Evolutionary conservation across 2,329 filamentous ascomycete genomes (phyloP), one percentile per base, ranked within the genome.

Genomic region (Penicillium digitatum): DNA sequence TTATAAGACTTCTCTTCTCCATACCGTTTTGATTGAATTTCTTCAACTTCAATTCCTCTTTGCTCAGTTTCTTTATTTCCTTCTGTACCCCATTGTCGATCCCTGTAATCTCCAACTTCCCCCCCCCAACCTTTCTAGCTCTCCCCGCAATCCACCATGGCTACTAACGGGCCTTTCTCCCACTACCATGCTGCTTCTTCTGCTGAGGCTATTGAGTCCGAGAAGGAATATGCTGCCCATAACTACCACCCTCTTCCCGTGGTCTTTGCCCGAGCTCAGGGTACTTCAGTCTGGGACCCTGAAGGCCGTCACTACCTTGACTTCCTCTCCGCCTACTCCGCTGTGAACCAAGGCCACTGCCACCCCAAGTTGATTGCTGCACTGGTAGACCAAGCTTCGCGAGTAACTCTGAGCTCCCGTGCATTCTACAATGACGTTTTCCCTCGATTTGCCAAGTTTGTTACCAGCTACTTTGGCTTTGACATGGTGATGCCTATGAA

Each of bases 381-480:
- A 14, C 80, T 99, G 58, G 86, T 85, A 35, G 90, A 96, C 63
- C 94, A 99, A 78, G 94, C 94, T 45, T 84, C 87, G 62, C 87
- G 91, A 37, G 79, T 97, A 69, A 96, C 93, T 0, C 84, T 97
- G 63, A 96, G 90, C 76, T 96, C 91, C 58, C 86, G 93, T 58
- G 94, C 94, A 48, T 99, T 97, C 79, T 87, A 97, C 82, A 99
- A 97, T 73, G 93, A 97, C 79, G 94, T 97, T 60, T 97, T 97
- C 78, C 93, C 93, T 55, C 86, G 88, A 62, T 97, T 95, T 81
- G 93, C 93, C 7, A 87, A 96, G 76, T 96, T 94, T 77, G 87
- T 96, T 61, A 92, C 89, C 65, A 77, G 84, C 63, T 87, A 89
- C 71, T 96, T 96, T 73, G 91, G 90, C 59, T 97, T 95, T 72